Base-by-base conservation (phyloP, 192 early-diverging fungal genomes). In the Haplosporangium gracile region DNA sequence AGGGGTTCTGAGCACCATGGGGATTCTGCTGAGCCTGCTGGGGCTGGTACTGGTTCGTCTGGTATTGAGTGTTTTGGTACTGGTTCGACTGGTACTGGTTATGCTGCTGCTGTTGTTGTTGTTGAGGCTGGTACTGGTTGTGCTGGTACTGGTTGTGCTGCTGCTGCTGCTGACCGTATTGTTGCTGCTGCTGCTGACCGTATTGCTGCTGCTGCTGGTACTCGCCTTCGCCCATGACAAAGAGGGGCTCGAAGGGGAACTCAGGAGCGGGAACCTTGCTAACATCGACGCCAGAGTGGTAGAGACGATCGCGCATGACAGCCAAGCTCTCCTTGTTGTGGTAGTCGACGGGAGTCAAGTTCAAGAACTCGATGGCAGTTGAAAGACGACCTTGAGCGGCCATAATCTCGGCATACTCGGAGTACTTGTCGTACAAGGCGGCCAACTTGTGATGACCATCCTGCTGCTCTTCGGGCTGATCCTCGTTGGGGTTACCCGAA, bases 391-490 rank as follows among this genome's bases (percentile, higher is more conserved):
- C 98, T 77, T 98, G 96, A n/a, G 88, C 82, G 4, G 93, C 93
- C 57, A 96, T 88, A 22, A 94, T 81, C 72, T 93, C 89, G 11
- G 97, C 96, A 89, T 99, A 99, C 75, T 98, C 96, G 45, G 93
- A 90, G 77, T 97, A 99, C 60, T 93, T 92, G 76, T 96, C 92
- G 80, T 98, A 99, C 43, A 99, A 89, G 0, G 90, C 81, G 34
- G 95, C 92, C 70, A 97, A 87, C 32, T 91, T 88, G 42, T 88
- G 86, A 11, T 75, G 84, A 38, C 87, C 75, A 73, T 85, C 78
- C 73, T 89, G 86, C 69, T 89, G 86, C 79, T 86, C 76, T 74
- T 83, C 85, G 15, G 81, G 69, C 11, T 72, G 51, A 55, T 79
- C 82, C 34, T 83, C 82, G 40, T 92, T 92, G 55, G 79, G 76